Base-by-base conservation (phyloP, 176 grass and related monocot species). In the Raddia guianensis region DNA sequence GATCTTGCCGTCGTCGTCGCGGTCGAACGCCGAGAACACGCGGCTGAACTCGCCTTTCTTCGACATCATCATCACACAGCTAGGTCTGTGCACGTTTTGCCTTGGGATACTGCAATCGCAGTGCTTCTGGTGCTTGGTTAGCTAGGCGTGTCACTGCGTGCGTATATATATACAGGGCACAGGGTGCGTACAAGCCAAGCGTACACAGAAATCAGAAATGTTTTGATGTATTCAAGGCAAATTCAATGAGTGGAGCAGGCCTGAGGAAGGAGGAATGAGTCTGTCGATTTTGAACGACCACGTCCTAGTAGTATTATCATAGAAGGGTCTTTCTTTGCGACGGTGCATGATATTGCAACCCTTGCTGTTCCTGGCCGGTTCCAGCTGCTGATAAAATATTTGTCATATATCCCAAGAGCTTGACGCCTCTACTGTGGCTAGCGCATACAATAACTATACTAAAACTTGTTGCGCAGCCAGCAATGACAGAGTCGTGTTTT, bases 1-100 rank as follows among this genome's bases (percentile, higher is more conserved):
- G 76, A 86, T 57, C 83, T 55, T 8, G 44, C 83, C 59, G 58
- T 80, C 76, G 10, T 14, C 37, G 58, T 86, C 42, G 3, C 0
- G 4, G 47, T 86, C 83, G 19, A 86, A 55, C 0, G 68, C 11
- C 20, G 6, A 0, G 68, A 86, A 86, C 6, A 80, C 57, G 6
- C 57, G 48, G 49, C 40, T 77, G 47, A 54, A 49, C 45, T 72
- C 76, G 11, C 11, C 43, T n/a, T 7, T 1, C 37, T 40, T 40
- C 1, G 4, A 45, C 49, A 12, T 53, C 78, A 60, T 80, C 27
- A 27, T 27, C 27, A 27, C 27, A 27, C 27, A 1, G 27, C 27
- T 27, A 27, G 27, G 27, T 27, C 27, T 27, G 27, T 27, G 27
- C 27, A 27, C 27, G 59, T 63, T 63, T 63, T 34, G 59, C 27